phyloP scores from a whole-genome alignment of 2,329 filamentous ascomycete species.

The Phyllosticta citribraziliensis region DNA sequence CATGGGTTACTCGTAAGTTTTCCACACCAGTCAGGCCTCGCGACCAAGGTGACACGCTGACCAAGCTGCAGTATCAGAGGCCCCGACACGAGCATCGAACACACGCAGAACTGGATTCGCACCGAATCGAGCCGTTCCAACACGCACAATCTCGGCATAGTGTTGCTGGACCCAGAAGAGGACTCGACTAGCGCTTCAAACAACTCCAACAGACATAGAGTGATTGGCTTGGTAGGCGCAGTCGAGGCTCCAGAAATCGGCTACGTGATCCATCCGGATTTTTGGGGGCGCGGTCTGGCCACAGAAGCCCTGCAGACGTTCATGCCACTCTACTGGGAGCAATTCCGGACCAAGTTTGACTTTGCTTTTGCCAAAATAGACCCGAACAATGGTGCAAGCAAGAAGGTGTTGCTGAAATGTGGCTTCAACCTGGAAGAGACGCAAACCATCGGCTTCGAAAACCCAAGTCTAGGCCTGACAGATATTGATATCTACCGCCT shows the following conservation, averaged over 20 bases:
- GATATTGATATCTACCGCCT: constrained; percentile 29
- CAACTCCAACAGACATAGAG: constrained; percentile 14
- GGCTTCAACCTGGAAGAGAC: constrained; percentile 44
- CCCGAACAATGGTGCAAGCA: constrained; percentile 42
- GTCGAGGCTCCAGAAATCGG: constrained; percentile 33
- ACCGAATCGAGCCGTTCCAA: constrained; percentile 24
- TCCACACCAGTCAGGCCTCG: constrained; percentile 6
- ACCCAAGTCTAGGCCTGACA: constrained; percentile 23
- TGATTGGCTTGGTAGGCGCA: constrained; percentile 34
- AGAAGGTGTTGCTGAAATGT: constrained; percentile 45
- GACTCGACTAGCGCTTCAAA: constrained; percentile 3
- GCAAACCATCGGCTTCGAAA: constrained; percentile 26
- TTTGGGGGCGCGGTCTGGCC: constrained; percentile 34
- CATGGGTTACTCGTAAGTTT: constrained; percentile 49
- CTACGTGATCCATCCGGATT: constrained; percentile 33
- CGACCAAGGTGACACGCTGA: constrained; percentile 9
- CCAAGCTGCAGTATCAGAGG: not conserved
- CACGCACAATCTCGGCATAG: constrained; percentile 50
- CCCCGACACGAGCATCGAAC: constrained; percentile 11
- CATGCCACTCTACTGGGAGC: constrained; percentile 31
- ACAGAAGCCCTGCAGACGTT: constrained; percentile 35
- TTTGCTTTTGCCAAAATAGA: constrained; percentile 31
- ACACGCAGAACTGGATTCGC: constrained; percentile 28
- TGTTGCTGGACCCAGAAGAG: constrained; percentile 26
- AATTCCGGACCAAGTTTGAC: constrained; percentile 26